phyloP scores from a whole-genome alignment of 208 protist species.

The Trypanosoma lewisi region DNA sequence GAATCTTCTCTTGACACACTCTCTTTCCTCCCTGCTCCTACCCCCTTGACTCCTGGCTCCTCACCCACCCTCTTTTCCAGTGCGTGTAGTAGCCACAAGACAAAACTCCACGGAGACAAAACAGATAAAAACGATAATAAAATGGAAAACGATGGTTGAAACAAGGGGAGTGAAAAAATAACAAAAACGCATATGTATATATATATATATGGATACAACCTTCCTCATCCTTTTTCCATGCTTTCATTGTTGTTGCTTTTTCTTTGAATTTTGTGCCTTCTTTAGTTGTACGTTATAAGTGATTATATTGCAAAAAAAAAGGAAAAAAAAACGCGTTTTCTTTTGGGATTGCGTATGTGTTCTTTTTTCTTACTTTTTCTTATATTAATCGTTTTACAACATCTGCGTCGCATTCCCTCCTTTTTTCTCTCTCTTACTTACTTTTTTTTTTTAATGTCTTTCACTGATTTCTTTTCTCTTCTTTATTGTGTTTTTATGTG shows the following conservation, averaged over 20 bases:
- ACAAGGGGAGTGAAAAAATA: not conserved
- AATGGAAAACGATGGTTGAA: no score
- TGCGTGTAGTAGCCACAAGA: not conserved
- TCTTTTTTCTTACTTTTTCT: slow-evolving; percentile 15
- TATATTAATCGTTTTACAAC: no score
- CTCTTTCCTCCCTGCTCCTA: not conserved
- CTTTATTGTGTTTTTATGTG: slow-evolving; percentile 1
- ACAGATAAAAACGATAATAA: no score
- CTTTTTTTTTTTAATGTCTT: slow-evolving; percentile 3
- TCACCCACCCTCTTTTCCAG: not conserved
- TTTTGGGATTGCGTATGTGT: not conserved
- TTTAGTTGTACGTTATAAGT: no score
- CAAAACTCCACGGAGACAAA: no score
- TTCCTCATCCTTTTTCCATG: not conserved
- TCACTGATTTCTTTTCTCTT: not conserved
- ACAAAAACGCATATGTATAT: not conserved
- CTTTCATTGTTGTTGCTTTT: slow-evolving; percentile 14
- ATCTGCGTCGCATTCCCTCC: no score
- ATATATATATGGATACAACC: not conserved
- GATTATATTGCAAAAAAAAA: not conserved
- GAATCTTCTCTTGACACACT: slow-evolving; percentile 28
- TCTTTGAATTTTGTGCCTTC: no score
- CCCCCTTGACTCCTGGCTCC: no score
- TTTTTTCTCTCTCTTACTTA: slow-evolving; percentile 4
- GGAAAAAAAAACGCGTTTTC: not conserved